These are phyloP conservation scores for Dioszegia hungarica DNA, from an alignment of 768 basidiomycete genomes.

Conservation along the genomic window DNA sequence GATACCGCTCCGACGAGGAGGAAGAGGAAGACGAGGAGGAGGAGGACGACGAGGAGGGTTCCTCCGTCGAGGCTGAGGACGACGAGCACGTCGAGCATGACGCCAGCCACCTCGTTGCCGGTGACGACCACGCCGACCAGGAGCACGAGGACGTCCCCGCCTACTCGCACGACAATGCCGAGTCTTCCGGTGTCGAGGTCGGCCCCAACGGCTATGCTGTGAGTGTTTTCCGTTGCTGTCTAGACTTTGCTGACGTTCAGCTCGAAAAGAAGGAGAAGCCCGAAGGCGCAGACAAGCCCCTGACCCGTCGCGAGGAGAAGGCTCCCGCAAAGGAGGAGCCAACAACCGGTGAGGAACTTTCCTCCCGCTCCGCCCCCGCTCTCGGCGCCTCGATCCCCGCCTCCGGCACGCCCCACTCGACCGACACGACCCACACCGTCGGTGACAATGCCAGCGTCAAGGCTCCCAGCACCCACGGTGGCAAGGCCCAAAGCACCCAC, in stretches of 20 bases:
- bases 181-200: constrained; percentile 51
- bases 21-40: constrained; percentile 44
- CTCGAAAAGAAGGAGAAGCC: constrained; percentile 53
- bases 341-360: constrained; percentile 45
- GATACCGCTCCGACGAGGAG: constrained; percentile 64
- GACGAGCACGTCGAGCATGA: constrained; percentile 60
- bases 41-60: constrained; percentile 54
- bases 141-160: constrained; percentile 59
- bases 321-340: constrained; percentile 60
- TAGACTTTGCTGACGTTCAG: constrained; percentile 40
- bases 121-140: constrained; percentile 54
- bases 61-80: constrained; percentile 45
- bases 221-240: constrained; percentile 31
- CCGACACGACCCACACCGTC: constrained; percentile 6
- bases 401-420: background rate
- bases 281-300: constrained; percentile 17
- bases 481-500: background rate
- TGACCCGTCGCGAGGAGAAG: constrained; percentile 60
- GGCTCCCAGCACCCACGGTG: background rate
- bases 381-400: constrained; percentile 3
- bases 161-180: constrained; percentile 52
- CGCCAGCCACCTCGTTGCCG: constrained; percentile 52
- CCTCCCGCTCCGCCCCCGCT: constrained; percentile 20
- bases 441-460: constrained; percentile 7
- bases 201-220: constrained; percentile 63